These are phyloP conservation scores for Auriscalpium orientale DNA, from an alignment of 768 basidiomycete genomes.

Conservation along the genomic window DNA sequence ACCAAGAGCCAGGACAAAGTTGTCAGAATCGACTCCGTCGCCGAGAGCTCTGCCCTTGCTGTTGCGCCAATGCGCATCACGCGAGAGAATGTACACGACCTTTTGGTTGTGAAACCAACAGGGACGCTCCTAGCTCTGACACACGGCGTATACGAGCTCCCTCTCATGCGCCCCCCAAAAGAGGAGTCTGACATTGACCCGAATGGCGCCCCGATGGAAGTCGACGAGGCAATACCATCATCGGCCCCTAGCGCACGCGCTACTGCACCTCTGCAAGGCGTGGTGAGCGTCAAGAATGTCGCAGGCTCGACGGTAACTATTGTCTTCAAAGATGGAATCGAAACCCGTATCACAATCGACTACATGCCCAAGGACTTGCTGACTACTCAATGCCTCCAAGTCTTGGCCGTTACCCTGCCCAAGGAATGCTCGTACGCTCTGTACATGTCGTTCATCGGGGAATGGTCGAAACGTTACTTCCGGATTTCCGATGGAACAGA, in stretches of 20 bases:
- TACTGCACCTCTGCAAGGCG: background rate
- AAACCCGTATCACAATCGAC: constrained; percentile 42
- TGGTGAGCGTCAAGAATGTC: constrained; percentile 41
- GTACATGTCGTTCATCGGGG: constrained; percentile 46
- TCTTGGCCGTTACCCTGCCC: constrained; percentile 56
- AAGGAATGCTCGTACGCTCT: constrained; percentile 46
- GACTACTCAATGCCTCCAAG: constrained; percentile 50
- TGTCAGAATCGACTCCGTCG: constrained; percentile 33
- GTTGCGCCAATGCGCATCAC: constrained; percentile 55
- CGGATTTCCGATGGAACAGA: constrained; percentile 40
- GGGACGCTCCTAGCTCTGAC: constrained; percentile 51
- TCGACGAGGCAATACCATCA: constrained; percentile 5
- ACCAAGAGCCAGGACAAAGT: constrained; percentile 33
- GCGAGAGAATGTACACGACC: constrained; percentile 56
- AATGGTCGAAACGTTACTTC: constrained; percentile 45
- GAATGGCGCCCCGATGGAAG: background rate
- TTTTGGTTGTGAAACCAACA: constrained; percentile 56
- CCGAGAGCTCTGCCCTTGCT: constrained; percentile 39
- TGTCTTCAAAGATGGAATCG: constrained; percentile 43
- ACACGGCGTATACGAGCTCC: constrained; percentile 40
- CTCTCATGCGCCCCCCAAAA: background rate
- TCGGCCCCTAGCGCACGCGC: constrained; percentile 3
- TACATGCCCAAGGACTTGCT: constrained; percentile 48
- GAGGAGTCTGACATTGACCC: background rate
- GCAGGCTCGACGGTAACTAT: constrained; percentile 47